Base-by-base conservation (phyloP, 1,284 basidiomycete species). In the Bondarzewia mesenterica region DNA sequence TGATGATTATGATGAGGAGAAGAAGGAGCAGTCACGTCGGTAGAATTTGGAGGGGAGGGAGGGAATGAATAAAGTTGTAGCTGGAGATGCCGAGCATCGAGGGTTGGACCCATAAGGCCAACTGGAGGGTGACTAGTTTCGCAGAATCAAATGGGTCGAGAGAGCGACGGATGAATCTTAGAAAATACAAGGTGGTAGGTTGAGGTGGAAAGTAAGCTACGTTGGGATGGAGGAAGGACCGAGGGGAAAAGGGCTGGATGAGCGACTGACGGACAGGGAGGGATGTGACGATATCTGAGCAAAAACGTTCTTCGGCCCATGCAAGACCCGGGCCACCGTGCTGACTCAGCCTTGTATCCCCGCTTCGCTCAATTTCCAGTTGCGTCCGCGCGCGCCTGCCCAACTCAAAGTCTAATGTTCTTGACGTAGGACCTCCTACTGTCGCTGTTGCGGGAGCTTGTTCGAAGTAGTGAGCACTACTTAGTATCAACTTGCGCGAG, bases 21-120 rank as follows among this genome's bases (percentile, higher is more conserved):
- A 32, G 44, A 18, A 25, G 49, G 20, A 42, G 46, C 45, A 44
- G 52, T 42, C 39, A 51, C 39, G 21, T 44, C 40, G 40, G 42
- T 25, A 41, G 43, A 54, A 48, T 46, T 35, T 18, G 52, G 52
- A 42, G 40, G 42, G 5, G 44, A 42, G 35, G 46, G 39, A 27
- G 36, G 41, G 36, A 25, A 45, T 10, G 29, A 38, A 39, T 35
- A 36, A 37, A 45, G 16, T 12, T 12, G 27, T 7, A 16, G 39
- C 20, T 29, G 37, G 40, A 21, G 41, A 35, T 43, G 37, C 27
- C 40, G 42, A 42, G 15, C 35, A 37, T 43, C 41, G 40, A 25
- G 23, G 39, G 27, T 21, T 14, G 44, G 35, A 32, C 44, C 44
- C 44, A 45, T 45, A 20, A 10, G 38, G 44, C 4, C 6, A 36